These are phyloP conservation scores for Cordia subcordata DNA, from an alignment of 257 asterid species.

Conservation along the genomic window DNA sequence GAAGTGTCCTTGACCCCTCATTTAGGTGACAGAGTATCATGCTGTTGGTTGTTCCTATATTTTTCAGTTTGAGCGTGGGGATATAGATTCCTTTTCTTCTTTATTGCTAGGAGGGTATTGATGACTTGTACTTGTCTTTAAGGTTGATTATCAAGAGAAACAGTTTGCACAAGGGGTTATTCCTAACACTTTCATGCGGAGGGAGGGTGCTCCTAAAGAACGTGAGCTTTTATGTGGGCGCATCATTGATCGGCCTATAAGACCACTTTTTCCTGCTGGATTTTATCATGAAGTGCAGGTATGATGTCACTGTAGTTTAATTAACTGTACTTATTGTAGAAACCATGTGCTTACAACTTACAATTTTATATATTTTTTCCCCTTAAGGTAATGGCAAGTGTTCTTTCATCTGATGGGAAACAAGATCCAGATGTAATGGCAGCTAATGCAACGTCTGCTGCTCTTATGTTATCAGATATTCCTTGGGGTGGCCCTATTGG, in stretches of 20 bases:
- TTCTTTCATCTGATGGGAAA: conserved; percentile 88
- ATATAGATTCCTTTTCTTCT: neutral
- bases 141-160: conserved; percentile 98
- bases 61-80: too few species aligned
- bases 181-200: conserved; percentile 82
- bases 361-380: neutral
- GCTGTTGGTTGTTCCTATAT: neutral
- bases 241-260: conserved; percentile 84
- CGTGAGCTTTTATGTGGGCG: conserved; percentile 97
- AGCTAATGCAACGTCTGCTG: conserved; percentile 95
- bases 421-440: conserved; percentile 99
- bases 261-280: conserved; percentile 94
- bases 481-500: conserved; percentile 99
- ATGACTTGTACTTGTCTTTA: conserved; percentile 19
- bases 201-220: conserved; percentile 99
- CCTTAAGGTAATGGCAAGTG: conserved; percentile 74
- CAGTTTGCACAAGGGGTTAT: conserved; percentile 90
- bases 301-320: conserved; percentile 7
- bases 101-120: conserved; percentile 1
- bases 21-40: too few species aligned
- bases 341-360: neutral
- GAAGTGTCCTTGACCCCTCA: too few species aligned
- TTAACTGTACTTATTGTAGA: conserved; percentile 13
- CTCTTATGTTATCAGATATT: conserved; percentile 90
- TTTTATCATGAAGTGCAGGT: conserved; percentile 99